A percentile compares a stretch with the other conserved stretches of the same genome.
phyloP scores from a whole-genome alignment of 805 yeast genomes.

The Blastobotrys peoriensis region DNA sequence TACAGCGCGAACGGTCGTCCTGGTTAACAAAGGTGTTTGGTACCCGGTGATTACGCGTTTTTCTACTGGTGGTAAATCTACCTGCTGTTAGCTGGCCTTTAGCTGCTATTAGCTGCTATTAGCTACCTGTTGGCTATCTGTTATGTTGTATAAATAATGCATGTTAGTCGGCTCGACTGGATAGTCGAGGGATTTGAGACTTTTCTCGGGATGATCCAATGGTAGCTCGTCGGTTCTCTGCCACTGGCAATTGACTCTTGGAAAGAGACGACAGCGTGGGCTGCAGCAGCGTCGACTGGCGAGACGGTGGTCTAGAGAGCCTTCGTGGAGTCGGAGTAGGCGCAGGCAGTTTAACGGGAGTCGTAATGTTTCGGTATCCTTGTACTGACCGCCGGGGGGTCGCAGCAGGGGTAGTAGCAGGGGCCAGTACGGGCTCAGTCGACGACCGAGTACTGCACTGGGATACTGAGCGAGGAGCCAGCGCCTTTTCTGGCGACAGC shows the following conservation, averaged over 20 bases:
- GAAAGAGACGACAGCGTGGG: neutral
- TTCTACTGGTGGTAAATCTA: neutral
- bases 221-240: neutral
- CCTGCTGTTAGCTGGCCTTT: no score
- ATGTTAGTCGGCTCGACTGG: neutral
- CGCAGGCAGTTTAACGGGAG: no score
- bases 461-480: no score
- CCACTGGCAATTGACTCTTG: neutral
- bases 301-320: neutral
- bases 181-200: neutral
- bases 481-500: neutral
- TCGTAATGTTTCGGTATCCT: no score
- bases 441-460: no score
- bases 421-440: no score
- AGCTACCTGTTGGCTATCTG: neutral
- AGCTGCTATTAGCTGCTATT: neutral
- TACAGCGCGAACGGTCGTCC: constrained; percentile 32
- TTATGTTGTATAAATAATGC: neutral
- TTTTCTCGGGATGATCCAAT: neutral
- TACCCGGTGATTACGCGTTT: neutral
- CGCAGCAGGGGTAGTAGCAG: no score
- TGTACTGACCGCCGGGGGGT: no score
- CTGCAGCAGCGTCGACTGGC: neutral
- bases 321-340: neutral
- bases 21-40: constrained; percentile 42